phyloP scores from a whole-genome alignment of 2,329 filamentous ascomycete genomes.

The Sporothrix inflata region DNA sequence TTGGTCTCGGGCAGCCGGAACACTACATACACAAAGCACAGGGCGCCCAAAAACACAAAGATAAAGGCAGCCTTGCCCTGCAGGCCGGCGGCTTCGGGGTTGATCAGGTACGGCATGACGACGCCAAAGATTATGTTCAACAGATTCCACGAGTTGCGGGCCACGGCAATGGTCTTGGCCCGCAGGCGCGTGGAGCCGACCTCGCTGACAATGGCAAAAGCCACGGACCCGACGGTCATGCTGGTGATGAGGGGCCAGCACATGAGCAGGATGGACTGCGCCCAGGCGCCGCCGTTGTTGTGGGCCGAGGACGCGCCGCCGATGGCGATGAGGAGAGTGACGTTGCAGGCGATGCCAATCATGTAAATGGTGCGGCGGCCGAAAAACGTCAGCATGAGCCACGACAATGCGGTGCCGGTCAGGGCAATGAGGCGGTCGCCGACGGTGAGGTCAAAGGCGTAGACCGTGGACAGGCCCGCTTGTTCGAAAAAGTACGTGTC shows the following conservation, averaged over 20 bases:
- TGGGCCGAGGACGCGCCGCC: neutral
- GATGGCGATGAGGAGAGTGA: neutral
- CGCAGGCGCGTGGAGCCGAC: conserved; percentile 17
- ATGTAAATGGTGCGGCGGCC: conserved; percentile 15
- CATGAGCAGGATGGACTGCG: conserved; percentile 25
- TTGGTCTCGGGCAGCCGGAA: conserved; percentile 20
- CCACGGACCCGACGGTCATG: conserved; percentile 23
- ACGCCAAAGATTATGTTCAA: conserved; percentile 18
- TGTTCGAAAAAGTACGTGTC: conserved; percentile 30
- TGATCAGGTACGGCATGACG: conserved; percentile 25
- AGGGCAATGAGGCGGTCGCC: conserved; percentile 24
- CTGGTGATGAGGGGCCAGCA: conserved; percentile 5
- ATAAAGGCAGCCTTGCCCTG: conserved; percentile 15
- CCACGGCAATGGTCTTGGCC: conserved; percentile 19
- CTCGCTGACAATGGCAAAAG: conserved; percentile 10
- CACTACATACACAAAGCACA: neutral
- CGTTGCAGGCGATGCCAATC: conserved; percentile 12
- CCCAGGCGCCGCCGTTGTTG: conserved; percentile 17
- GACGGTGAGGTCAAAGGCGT: conserved; percentile 14
- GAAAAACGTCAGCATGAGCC: conserved; percentile 23
- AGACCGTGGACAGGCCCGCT: conserved; percentile 8
- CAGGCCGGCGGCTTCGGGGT: conserved; percentile 17
- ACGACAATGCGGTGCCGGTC: neutral
- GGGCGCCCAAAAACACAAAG: neutral
- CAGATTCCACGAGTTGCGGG: conserved; percentile 3